Conservation (phyloP, 2,329 filamentous ascomycete species). For the Colletotrichum euphorbiae region DNA sequence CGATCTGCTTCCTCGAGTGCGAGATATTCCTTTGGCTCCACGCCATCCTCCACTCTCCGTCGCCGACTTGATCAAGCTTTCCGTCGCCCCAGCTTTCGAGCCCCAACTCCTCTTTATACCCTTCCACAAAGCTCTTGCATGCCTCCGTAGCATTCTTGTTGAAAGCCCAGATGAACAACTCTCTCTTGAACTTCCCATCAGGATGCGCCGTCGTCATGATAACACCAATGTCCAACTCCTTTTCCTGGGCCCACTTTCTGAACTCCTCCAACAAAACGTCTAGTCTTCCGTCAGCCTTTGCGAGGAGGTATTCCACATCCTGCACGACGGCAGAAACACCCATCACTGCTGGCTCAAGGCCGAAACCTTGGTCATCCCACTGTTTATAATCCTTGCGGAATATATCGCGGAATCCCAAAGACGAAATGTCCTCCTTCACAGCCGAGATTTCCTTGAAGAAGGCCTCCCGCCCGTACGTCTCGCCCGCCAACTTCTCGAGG, state of each 20-base stretch:
- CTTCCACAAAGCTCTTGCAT: conserved; percentile 65
- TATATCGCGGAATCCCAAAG: conserved; percentile 72
- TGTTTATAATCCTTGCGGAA: conserved; percentile 88
- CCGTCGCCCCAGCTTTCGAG: conserved; percentile 67
- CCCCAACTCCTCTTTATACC: conserved; percentile 61
- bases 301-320: conserved; percentile 68
- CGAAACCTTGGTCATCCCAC: conserved; percentile 69
- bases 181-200: conserved; percentile 68
- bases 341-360: conserved; percentile 52
- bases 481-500: conserved; percentile 59
- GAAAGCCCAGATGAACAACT: conserved; percentile 76
- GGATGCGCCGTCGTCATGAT: conserved; percentile 77
- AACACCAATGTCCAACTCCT: conserved; percentile 69
- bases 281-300: conserved; percentile 59
- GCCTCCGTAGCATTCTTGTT: conserved; percentile 61
- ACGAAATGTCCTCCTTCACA: conserved; percentile 76
- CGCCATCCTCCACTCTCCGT: conserved; percentile 63
- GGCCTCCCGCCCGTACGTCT: conserved; percentile 60
- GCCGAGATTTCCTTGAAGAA: conserved; percentile 71
- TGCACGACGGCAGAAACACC: conserved; percentile 75
- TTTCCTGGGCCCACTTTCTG: conserved; percentile 65
- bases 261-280: conserved; percentile 61
- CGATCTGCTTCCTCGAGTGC: conserved; percentile 76
- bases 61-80: conserved; percentile 54
- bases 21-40: conserved; percentile 76